phyloP scores from a whole-genome alignment of 1,284 basidiomycete species.

The Moesziomyces antarcticus region DNA sequence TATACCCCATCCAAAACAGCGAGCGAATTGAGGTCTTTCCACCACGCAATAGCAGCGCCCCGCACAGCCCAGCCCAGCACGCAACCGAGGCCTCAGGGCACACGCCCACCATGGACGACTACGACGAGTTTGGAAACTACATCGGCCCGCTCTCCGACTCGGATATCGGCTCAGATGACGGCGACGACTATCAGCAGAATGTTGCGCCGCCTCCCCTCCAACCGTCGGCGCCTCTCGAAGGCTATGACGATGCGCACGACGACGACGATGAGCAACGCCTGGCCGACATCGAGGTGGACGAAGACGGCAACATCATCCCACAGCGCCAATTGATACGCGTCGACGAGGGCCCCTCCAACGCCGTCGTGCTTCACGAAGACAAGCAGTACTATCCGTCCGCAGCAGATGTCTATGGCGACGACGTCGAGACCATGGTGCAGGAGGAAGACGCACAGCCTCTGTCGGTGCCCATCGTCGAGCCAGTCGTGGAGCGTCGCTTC shows the following conservation, averaged over 20 bases:
- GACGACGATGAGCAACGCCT: slow-evolving; percentile 14
- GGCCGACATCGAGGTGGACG: slow-evolving; percentile 61
- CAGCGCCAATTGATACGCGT: slow-evolving; percentile 60
- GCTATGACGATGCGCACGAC: slow-evolving; percentile 77
- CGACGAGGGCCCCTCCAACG: slow-evolving; percentile 74
- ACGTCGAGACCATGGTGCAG: slow-evolving; percentile 95
- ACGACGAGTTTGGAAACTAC: slow-evolving; percentile 68
- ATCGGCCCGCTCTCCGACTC: slow-evolving; percentile 67
- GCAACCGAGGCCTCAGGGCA: background rate
- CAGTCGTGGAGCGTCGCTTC: slow-evolving; percentile 93
- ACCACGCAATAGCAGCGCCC: too few species aligned
- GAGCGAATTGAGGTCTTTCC: too few species aligned
- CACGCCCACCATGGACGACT: slow-evolving; percentile 58
- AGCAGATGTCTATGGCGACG: slow-evolving; percentile 88
- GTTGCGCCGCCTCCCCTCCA: slow-evolving; percentile 16
- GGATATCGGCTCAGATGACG: slow-evolving; percentile 50
- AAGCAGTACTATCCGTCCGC: slow-evolving; percentile 98
- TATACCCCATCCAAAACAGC: slow-evolving; percentile 14
- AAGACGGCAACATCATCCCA: slow-evolving; percentile 70
- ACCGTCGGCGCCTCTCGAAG: slow-evolving; percentile 72
- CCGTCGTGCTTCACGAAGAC: slow-evolving; percentile 93
- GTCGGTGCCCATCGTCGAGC: slow-evolving; percentile 93
- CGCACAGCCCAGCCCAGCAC: too few species aligned
- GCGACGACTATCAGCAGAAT: slow-evolving; percentile 13
- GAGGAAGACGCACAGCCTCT: slow-evolving; percentile 98